Evolutionary conservation across 1,139 yeast species (phyloP), one percentile per base, ranked within the genome.

Genomic region (Hanseniaspora uvarum): DNA sequence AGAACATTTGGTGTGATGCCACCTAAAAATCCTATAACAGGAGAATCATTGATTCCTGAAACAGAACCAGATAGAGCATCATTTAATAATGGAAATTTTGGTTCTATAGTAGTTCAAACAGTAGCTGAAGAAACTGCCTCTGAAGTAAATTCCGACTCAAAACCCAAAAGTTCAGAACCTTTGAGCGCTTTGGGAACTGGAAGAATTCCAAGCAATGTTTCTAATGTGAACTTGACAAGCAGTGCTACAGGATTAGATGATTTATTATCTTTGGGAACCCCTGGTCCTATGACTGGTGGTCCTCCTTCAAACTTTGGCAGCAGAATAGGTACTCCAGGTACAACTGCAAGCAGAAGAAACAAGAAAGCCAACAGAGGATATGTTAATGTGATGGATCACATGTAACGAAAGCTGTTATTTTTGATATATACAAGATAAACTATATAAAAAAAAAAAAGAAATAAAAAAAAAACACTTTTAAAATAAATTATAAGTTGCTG

Each of bases 311-410:
- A 11, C 16, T 21, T 44, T 21, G 61, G 61, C 4, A 58, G 63
- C 8, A 51, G 58, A 31, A 49, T 56, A 14, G 74, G 72, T 64
- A 78, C 75, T 11, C 65, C 74, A 2, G 45, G 33, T 5, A 21
- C 45, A 12, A 18, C 30, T 24, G 40, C 36, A 14, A 62, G 73
- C 0, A 72, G 75, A 43, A 68, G 75, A 37, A 68, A 76, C 52
- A 75, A 82, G 60, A 77, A 74, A 60, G 70, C 74, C 14, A 81
- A 80, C 59, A 76, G 88, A 61, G 85, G 83, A n/a, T 86, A 86
- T 65, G 89, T 86, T 43, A 88, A 85, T 64, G 87, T 86, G 8
- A 76, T 86, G 80, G 80, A 75, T 58, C 70, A 69, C 58, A 65
- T 62, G 40, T 49, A 34, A 16, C 24, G 30, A 28, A 19, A 23